Evolutionary conservation across 140 eudicot genomes (phyloP), one percentile per base, ranked within the genome.

Genomic region (Senecio squalidus): DNA sequence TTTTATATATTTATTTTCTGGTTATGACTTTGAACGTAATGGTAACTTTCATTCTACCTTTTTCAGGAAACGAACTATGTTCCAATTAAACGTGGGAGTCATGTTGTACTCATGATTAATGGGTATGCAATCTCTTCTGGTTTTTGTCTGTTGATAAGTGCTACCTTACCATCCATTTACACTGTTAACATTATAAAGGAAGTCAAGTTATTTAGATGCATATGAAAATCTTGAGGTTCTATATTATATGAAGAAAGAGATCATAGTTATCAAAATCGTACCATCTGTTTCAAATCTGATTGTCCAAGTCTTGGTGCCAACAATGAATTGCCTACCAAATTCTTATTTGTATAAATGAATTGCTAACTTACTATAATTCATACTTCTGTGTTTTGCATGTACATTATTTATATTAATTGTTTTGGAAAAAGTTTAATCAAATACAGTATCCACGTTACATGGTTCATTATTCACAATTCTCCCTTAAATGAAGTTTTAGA

Each of bases 21-120:
- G 14, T 36, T 15, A 36, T 11, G 33, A 23, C 15, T 18, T 41
- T 50, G 33, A 27, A 39, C 13, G 64, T 47, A 23, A 23, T 61
- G 13, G 40, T 58, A 55, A 27, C 52, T 31, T 41, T 55, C 21
- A 6, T 44, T 26, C 7, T 9, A 27, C 23, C 49, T 50, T 53
- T 78, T 71, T 67, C 79, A 91, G 98, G 98, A 91, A 62, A 91
- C 91, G 38, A 69, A 76, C 62, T 91, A 83, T 75, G 94, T 91
- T 67, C 96, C 96, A 44, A 91, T 91, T 22, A 83, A 82, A 59
- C 88, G 94, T 24, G 98, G 98, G 63, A 83, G 89, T 70, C 80
- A 82, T 59, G 94, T 91, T 40, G 88, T 86, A 56, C 77, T 91
- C 70, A 74, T 86, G 98, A 77, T 86, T 38, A 91, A 91, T 67